phyloP scores from a whole-genome alignment of 176 grass and related monocot species.

The Otatea glauca region DNA sequence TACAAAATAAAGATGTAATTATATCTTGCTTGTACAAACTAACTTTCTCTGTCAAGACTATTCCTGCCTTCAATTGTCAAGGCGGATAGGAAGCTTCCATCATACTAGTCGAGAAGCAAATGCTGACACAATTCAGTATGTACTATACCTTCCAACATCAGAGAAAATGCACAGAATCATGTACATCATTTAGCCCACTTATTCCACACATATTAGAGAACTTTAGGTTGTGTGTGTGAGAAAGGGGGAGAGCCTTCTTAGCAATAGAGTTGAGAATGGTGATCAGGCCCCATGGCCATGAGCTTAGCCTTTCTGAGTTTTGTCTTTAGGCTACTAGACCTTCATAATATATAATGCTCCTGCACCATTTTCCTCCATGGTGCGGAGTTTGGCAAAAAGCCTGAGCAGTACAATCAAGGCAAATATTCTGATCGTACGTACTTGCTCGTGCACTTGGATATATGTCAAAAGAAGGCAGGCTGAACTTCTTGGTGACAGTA shows the following conservation, averaged over 20 bases:
- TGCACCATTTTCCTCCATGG: slow-evolving; percentile 38
- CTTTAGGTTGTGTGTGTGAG: neutral
- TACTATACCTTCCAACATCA: neutral
- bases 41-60: neutral
- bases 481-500: slow-evolving; percentile 5
- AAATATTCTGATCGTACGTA: slow-evolving; percentile 28
- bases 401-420: slow-evolving; percentile 32
- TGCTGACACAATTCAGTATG: neutral
- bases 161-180: slow-evolving; percentile 38
- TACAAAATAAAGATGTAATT: neutral
- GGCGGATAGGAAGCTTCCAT: neutral
- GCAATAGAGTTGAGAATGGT: neutral
- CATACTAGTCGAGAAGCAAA: neutral
- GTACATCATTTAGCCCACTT: slow-evolving; percentile 47
- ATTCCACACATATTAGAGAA: slow-evolving; percentile 40
- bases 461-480: slow-evolving; percentile 13
- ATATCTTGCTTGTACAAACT: neutral
- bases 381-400: slow-evolving; percentile 55
- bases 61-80: neutral
- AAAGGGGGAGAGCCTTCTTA: neutral
- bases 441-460: slow-evolving; percentile 18
- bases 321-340: slow-evolving; percentile 3
- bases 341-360: slow-evolving; percentile 16
- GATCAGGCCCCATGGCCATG: slow-evolving; percentile 25
- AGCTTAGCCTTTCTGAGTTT: slow-evolving; percentile 35